Evolutionary conservation across 1,284 basidiomycete species (phyloP), one percentile per base, ranked within the genome.

Genomic region (Rhodofomes roseus): DNA sequence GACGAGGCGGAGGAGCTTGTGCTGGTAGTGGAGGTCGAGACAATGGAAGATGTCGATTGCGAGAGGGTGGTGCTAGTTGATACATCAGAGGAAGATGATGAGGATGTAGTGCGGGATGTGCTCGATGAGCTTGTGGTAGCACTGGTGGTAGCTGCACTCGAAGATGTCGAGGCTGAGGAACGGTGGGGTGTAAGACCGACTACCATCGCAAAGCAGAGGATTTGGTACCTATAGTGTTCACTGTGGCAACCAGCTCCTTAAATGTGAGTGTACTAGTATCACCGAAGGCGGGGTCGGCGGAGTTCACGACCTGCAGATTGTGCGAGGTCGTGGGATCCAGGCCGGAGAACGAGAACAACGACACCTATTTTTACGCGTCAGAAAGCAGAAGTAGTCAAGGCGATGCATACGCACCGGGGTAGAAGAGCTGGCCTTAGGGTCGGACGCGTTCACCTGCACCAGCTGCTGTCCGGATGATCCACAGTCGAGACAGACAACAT

Each of bases 231-330:
- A 59, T 31, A 46, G 65, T 60, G 23, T 63, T 61, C 0, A 67
- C 56, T 8, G 63, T 64, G 9, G 72, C 62, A 2, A 65, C 56
- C 14, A 76, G 56, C 31, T 68, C 68, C 31, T 69, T 64, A 41
- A 77, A 74, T 6, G 69, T 75, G 46, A 76, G 62, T 56, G 68
- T 59, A 43, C 73, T 71, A 22, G 60, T 60, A 37, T 63, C 60
- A 31, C 63, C 63, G 55, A 68, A 70, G 22, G 56, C 48, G 31
- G 55, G 55, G 57, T 71, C 70, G 22, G 65, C 63, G 31, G 74
- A 60, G 54, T 76, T 76, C 56, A 69, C 63, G 2, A 76, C 70
- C 14, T 56, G 58, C 25, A 77, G 63, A 14, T 64, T 60, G 58
- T 76, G 75, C 20, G 64, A 41, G 4, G 40, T 54, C 4, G 61